Evolutionary conservation across 441 rosid species (phyloP), one percentile per base, ranked within the genome.

Genomic region (California macrophylla): DNA sequence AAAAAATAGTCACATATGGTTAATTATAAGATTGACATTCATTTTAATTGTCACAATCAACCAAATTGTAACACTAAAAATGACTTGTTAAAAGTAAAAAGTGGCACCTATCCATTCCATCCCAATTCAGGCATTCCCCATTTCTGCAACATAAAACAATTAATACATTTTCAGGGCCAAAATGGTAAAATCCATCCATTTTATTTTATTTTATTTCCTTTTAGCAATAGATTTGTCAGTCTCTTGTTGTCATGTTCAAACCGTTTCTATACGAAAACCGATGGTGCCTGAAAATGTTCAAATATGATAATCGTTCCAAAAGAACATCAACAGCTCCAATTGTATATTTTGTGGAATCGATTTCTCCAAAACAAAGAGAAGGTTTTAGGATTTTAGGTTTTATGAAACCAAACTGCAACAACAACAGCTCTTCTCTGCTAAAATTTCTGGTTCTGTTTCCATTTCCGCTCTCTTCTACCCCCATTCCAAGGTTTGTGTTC

Each of bases 301-400:
- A 47, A 47, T 47, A 38, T 38, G 45, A 38, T 38, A 10, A 9
- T 38, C 1, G 45, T 10, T 9, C 38, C 10, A 34, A 34, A 6
- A 34, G 38, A 34, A 34, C 38, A 34, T 0, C 45, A 38, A 10
- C 45, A 38, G 45, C 45, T 38, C 45, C 45, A 8, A 0, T 21
- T 56, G 7, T 24, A 21, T 13, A 15, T 21, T 56, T 23, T 23
- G 62, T 56, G 62, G 26, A 9, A 21, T 21, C 62, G 10, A 23
- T 8, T 23, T 56, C 5, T 23, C 16, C 62, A 23, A 23, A 21
- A 10, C 2, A 15, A 21, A 10, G 3, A 21, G 28, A 56, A 56
- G 62, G 62, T 56, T 56, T 56, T 56, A 56, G 62, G 62, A 56
- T 56, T 56, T 56, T 56, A 56, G 62, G 62, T 56, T 56, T 56